These are phyloP conservation scores for Populus simonii DNA, from an alignment of 345 rosid genomes.

Conservation along the genomic window DNA sequence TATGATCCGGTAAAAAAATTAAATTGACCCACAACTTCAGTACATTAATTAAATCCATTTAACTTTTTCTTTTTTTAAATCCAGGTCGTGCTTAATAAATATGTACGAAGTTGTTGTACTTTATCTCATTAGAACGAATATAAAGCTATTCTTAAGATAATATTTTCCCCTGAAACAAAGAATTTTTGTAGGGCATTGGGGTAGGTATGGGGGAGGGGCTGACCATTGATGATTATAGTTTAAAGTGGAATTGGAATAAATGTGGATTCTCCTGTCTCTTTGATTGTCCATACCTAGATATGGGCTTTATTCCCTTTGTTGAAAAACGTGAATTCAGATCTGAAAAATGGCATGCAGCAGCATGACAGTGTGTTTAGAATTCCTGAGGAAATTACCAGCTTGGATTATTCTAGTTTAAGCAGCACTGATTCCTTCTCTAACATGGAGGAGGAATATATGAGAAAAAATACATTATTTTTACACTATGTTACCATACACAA, in stretches of 20 bases:
- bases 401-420: no score
- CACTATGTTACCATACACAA: background rate
- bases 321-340: background rate
- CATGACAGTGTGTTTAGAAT: background rate
- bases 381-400: background rate
- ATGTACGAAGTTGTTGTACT: background rate
- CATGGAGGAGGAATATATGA: background rate
- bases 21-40: no score
- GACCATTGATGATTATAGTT: background rate
- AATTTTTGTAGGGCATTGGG: background rate
- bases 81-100: no score
- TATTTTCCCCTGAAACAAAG: background rate
- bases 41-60: no score
- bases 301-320: background rate
- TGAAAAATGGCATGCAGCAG: background rate
- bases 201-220: background rate
- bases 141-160: background rate
- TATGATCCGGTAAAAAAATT: no score
- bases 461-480: no score
- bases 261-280: background rate
- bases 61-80: no score
- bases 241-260: background rate
- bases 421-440: background rate
- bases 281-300: background rate
- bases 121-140: background rate